Evolutionary conservation across 2,329 filamentous ascomycete species (phyloP).

Genomic region (Ramularia endophylla): DNA sequence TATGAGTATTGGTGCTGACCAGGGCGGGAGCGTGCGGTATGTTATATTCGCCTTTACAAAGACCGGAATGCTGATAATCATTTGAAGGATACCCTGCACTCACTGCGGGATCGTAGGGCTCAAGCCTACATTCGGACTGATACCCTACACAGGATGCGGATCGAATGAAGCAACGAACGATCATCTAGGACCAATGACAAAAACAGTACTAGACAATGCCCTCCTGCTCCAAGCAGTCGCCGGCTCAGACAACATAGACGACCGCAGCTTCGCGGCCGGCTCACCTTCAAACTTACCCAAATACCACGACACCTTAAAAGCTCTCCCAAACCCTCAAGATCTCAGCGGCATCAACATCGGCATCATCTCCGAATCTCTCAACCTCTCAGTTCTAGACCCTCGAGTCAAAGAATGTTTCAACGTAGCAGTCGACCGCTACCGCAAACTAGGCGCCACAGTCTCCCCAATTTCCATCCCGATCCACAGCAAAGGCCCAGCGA

Average conservation of each 20-base stretch:
- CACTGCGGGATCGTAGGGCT: slow-evolving; percentile 34
- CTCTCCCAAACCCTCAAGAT: slow-evolving; percentile 12
- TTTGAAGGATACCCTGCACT: slow-evolving; percentile 29
- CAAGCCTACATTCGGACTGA: slow-evolving; percentile 46
- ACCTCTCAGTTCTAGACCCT: slow-evolving; percentile 31
- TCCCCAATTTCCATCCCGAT: slow-evolving; percentile 41
- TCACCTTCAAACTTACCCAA: slow-evolving; percentile 21
- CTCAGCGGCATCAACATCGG: slow-evolving; percentile 34
- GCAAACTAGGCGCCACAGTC: slow-evolving; percentile 39
- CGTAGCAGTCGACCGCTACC: slow-evolving; percentile 32
- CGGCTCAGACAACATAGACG: slow-evolving; percentile 46
- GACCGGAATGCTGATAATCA: background rate
- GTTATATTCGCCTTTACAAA: background rate
- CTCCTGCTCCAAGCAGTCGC: slow-evolving; percentile 41
- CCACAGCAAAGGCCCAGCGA: slow-evolving; percentile 43
- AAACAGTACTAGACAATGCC: slow-evolving; percentile 40
- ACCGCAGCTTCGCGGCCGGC: slow-evolving; percentile 29
- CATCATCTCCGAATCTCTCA: slow-evolving; percentile 40
- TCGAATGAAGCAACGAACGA: slow-evolving; percentile 40
- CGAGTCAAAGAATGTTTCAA: slow-evolving; percentile 35
- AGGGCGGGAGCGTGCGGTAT: slow-evolving; percentile 34
- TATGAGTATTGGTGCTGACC: slow-evolving; percentile 35
- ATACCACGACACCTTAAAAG: slow-evolving; percentile 24
- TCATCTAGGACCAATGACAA: slow-evolving; percentile 43
- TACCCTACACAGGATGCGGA: slow-evolving; percentile 47